Percentiles rank a stretch among this genome's conserved stretches.
Evolutionary conservation across 164 flowering plant species (phyloP).

Genomic region (Piper betle): DNA sequence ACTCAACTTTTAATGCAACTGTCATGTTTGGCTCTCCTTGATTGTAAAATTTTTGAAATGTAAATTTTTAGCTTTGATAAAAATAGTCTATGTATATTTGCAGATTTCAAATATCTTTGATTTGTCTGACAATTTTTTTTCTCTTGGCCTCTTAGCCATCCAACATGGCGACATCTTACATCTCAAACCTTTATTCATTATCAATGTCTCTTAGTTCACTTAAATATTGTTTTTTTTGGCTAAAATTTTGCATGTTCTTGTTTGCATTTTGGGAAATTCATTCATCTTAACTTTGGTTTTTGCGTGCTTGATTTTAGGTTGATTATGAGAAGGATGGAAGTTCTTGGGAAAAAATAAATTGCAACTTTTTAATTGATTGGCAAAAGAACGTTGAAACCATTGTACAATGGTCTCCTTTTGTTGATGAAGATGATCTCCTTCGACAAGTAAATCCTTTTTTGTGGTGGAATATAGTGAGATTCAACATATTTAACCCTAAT

Average conservation of each 20-base stretch:
- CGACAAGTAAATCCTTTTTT: constrained; percentile 42
- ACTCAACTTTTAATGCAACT: too few relatives aligned
- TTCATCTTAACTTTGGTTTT: background rate
- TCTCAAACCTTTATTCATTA: too few relatives aligned
- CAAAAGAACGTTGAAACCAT: constrained; percentile 56
- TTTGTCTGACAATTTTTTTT: background rate
- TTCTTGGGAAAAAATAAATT: constrained; percentile 39
- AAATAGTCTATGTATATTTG: too few relatives aligned
- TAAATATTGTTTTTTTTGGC: too few relatives aligned
- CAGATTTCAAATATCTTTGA: too few relatives aligned
- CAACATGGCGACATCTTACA: background rate
- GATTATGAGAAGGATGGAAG: constrained; percentile 46
- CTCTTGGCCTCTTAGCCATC: background rate
- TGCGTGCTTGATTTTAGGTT: constrained; percentile 21
- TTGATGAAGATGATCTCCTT: constrained; percentile 62
- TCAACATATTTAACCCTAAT: too few relatives aligned
- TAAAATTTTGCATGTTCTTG: background rate
- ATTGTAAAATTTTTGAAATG: too few relatives aligned
- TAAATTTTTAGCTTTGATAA: too few relatives aligned
- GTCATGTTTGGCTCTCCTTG: too few relatives aligned
- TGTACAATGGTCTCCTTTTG: constrained; percentile 80
- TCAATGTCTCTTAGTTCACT: too few relatives aligned
- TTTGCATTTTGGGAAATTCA: background rate
- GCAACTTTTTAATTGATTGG: constrained; percentile 53
- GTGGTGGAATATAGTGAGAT: too few relatives aligned